Evolutionary conservation across 345 rosid genomes (phyloP).

Genomic region (Isatis tinctoria): DNA sequence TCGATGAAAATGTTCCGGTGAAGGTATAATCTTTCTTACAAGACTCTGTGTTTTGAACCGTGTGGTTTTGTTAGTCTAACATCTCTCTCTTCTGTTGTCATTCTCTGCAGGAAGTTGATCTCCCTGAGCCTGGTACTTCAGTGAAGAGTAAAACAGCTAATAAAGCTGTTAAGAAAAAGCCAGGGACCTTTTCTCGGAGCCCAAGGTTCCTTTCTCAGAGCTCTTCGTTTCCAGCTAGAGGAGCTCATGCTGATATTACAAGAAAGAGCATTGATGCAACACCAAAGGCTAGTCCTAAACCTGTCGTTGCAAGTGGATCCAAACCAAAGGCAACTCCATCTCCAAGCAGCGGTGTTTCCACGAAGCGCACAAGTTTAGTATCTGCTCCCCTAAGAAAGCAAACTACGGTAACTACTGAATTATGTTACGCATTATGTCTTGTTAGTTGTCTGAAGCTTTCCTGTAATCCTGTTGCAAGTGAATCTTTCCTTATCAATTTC

Average conservation of each 20-base stretch:
- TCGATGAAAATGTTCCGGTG: conserved; percentile 25
- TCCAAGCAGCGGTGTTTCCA: conserved; percentile 23
- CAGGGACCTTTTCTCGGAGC: conserved; percentile 35
- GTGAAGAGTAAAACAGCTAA: conserved; percentile 40
- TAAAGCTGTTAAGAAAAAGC: conserved; percentile 44
- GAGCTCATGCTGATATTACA: conserved; percentile 36
- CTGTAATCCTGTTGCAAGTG: background rate
- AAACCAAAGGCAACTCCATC: conserved; percentile 20
- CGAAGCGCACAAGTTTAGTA: conserved; percentile 35
- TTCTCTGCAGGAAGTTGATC: conserved; percentile 41
- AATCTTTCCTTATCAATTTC: background rate
- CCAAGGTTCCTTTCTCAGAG: conserved; percentile 65
- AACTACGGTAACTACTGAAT: conserved; percentile 36
- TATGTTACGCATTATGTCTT: background rate
- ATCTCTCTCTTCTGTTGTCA: background rate
- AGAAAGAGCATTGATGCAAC: conserved; percentile 55
- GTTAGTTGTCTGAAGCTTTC: conserved; percentile 4
- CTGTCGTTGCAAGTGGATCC: conserved; percentile 4
- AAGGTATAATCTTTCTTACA: conserved; percentile 43
- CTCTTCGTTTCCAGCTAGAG: conserved; percentile 63
- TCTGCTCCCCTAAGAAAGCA: conserved; percentile 34
- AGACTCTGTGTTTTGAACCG: background rate
- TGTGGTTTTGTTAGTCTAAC: background rate
- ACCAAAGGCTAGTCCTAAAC: conserved; percentile 38
- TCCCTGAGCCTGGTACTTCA: conserved; percentile 21